phyloP scores from a whole-genome alignment of 352 stramenopile species.

The Globisporangium megalacanthum region DNA sequence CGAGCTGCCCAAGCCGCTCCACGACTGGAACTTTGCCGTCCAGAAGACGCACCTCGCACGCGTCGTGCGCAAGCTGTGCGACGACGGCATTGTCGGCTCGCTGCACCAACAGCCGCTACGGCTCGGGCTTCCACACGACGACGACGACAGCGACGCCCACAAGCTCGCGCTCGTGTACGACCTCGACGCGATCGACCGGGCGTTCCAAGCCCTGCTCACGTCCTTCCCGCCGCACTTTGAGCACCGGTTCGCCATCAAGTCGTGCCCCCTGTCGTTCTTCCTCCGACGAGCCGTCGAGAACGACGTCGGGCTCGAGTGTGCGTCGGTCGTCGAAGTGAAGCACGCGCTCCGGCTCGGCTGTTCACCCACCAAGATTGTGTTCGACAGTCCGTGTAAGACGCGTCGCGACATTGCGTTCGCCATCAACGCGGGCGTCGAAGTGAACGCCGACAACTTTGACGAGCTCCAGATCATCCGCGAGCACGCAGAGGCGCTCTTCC shows the following conservation, averaged over 20 bases:
- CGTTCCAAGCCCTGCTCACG: slow-evolving; percentile 68
- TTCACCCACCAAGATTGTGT: slow-evolving; percentile 78
- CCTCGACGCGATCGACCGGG: slow-evolving; percentile 80
- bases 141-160: slow-evolving; percentile 25
- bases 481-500: slow-evolving; percentile 86
- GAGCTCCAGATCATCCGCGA: slow-evolving; percentile 82
- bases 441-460: slow-evolving; percentile 91
- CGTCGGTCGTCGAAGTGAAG: slow-evolving; percentile 80
- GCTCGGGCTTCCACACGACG: not conserved
- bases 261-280: slow-evolving; percentile 86
- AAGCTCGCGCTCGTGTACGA: slow-evolving; percentile 83
- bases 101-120: slow-evolving; percentile 10
- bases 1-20: slow-evolving; percentile 46
- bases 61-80: slow-evolving; percentile 55
- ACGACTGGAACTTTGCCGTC: slow-evolving; percentile 72
- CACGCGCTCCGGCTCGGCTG: slow-evolving; percentile 73
- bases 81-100: slow-evolving; percentile 33
- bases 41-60: slow-evolving; percentile 57
- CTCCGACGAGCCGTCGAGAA: slow-evolving; percentile 71
- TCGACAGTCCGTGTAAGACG: slow-evolving; percentile 92
- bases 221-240: slow-evolving; percentile 85
- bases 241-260: slow-evolving; percentile 88
- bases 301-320: slow-evolving; percentile 72
- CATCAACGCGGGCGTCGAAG: slow-evolving; percentile 75
- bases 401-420: slow-evolving; percentile 81